These are phyloP conservation scores for Penicillium psychrosexuale DNA, from an alignment of 2,329 filamentous ascomycete species.

Conservation along the genomic window DNA sequence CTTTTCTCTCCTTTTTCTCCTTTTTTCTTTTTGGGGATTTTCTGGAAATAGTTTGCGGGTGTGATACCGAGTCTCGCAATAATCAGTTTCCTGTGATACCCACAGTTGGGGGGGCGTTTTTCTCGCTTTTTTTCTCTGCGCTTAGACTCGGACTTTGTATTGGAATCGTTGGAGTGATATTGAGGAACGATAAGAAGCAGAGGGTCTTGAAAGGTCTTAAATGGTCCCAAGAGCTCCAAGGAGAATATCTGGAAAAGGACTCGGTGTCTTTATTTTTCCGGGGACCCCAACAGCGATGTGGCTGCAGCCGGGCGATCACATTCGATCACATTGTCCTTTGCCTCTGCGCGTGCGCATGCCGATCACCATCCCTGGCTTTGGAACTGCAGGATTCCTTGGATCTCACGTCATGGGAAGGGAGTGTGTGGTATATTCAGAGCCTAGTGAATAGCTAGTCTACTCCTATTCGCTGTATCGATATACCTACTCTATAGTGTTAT, in stretches of 20 bases:
- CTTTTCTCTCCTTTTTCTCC: neutral
- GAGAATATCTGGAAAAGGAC: conserved; percentile 4
- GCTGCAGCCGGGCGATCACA: conserved; percentile 27
- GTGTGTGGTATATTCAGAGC: neutral
- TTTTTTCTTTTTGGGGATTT: neutral
- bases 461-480: too few species aligned
- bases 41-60: neutral
- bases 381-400: conserved; percentile 15
- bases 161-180: neutral
- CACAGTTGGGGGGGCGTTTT: neutral
- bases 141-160: neutral
- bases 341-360: conserved; percentile 15
- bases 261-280: conserved; percentile 19
- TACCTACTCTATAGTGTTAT: neutral
- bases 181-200: neutral
- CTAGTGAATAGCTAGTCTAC: too few species aligned
- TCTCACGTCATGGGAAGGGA: conserved; percentile 9
- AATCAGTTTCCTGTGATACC: conserved; percentile 8
- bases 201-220: neutral
- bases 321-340: conserved; percentile 15
- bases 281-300: conserved; percentile 25
- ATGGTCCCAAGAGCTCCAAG: neutral
- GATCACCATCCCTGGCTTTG: conserved; percentile 22
- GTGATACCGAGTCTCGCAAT: conserved; percentile 1
- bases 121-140: neutral